Base-by-base conservation (phyloP, 306 rosid genomes). In the Senna siamea region DNA sequence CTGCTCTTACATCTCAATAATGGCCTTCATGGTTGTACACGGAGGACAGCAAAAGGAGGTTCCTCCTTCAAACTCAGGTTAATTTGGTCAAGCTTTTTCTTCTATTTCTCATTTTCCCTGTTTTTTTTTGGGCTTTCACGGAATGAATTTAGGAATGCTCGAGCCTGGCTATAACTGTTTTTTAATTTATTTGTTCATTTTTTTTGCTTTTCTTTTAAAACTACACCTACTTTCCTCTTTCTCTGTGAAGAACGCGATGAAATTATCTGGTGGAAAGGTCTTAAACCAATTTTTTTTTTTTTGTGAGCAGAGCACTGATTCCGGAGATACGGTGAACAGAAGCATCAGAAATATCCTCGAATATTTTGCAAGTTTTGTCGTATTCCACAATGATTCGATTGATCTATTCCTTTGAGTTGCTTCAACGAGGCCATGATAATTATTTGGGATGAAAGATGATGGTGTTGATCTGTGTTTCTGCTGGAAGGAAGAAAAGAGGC, bases 1-100 rank as follows among this genome's bases (percentile, higher is more conserved):
- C 79, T 73, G 28, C 78, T 62, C 70, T 76, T 50, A n/a, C 50
- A 77, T 77, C 38, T 76, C 47, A 66, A 58, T 37, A 70, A 60
- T 65, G 66, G 63, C 61, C 79, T 78, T 70, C 72, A 46, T n/a
- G 82, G 79, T 76, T 64, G 65, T 64, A 9, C 62, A 78, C 47
- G 78, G 67, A 66, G 69, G 72, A 50, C 37, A 71, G 66, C 66
- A 58, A 63, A 79, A 64, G 57, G 77, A 69, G 78, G 65, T 70
- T 77, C 77, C 76, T 79, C 66, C 79, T 73, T 78, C 82, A 74
- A 79, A 48, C 81, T 78, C 84, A 80, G 87, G 96, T 85, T 17
- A 40, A 44, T 64, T 37, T 64, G 57, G 48, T 76, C 73, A 68
- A 72, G 19, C 9, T 76, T 34, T 50, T 40, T 18, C 23, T 50